Base-by-base conservation (phyloP, 371 early-diverging fungal species). In the Syncephalastrum contaminatum region DNA sequence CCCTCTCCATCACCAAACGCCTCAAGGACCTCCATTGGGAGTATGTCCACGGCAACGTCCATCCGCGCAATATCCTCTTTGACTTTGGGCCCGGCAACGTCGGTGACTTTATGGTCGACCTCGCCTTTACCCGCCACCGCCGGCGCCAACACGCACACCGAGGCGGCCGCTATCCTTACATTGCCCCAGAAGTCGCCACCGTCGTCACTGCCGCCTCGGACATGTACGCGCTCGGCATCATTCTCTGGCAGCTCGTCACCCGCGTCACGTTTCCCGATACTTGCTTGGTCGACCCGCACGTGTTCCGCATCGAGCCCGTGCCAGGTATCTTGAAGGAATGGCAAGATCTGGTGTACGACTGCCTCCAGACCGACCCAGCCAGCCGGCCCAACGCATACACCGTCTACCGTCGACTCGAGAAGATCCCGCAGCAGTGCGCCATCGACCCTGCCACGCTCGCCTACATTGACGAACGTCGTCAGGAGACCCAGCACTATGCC, bases 11-110 rank as follows among this genome's bases (percentile, higher is more conserved):
- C 20, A 72, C 75, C 5, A 75, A 75, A 43, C 61, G 64, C 14
- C 55, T 75, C 22, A 75, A 75, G 49, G 72, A 75, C 49, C 44
- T 75, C 3, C 75, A 75, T 21, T 75, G 75, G 75, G 69, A 62
- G 21, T 75, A 65, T 40, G 58, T 75, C 14, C 75, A 75, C 47
- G 75, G 75, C 43, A 75, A 75, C 22, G 67, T 75, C 14, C 75
- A 75, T 50, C 72, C 75, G 4, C 69, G 75, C 20, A 75, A 75
- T 42, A 67, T 75, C 21, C 43, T 75, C 40, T 48, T 75, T 44
- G 67, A 67, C 48, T 66, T 69, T 56, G 75, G 59, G 12, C 36
- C 59, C 22, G 75, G 72, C 24, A 59, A 66, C 30, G 56, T 75
- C 7, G 75, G 75, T 5, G 75, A 75, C 22, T 52, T 71, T 15